phyloP scores from a whole-genome alignment of 176 grass and related monocot species.

The Oryza longistaminata region DNA sequence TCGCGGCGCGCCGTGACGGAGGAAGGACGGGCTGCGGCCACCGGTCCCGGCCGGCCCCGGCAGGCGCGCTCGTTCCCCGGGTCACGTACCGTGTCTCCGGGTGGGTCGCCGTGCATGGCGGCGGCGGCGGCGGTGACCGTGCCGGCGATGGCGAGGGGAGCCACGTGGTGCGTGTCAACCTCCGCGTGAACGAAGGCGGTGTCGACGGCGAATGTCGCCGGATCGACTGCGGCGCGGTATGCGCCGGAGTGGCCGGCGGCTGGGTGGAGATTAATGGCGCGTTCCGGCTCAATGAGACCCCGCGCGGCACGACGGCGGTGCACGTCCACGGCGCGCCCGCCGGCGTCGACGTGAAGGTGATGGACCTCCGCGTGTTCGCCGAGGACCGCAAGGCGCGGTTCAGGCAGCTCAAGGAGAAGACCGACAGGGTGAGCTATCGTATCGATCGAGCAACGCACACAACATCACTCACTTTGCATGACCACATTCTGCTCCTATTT shows the following conservation, averaged over 20 bases:
- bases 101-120: slow-evolving; percentile 23
- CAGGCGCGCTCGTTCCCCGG: background rate
- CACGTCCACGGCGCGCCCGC: slow-evolving; percentile 36
- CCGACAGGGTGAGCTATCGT: background rate
- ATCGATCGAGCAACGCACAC: no score
- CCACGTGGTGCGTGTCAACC: no score
- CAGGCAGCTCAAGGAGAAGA: no score
- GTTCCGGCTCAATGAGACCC: slow-evolving; percentile 37
- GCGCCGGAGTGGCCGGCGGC: background rate
- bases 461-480: no score
- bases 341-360: no score
- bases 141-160: no score
- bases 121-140: background rate
- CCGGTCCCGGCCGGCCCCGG: slow-evolving; percentile 18
- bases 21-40: slow-evolving; percentile 14
- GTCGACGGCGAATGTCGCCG: no score
- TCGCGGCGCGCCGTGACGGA: background rate
- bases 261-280: slow-evolving; percentile 49
- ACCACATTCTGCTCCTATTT: no score
- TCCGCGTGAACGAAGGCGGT: no score
- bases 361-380: no score
- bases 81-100: slow-evolving; percentile 44
- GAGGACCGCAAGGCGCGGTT: no score
- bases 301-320: background rate
- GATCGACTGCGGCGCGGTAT: background rate